Evolutionary conservation across 179 eudicot species (phyloP), one percentile per base, ranked within the genome.

Genomic region (Heliamphora pulchella): DNA sequence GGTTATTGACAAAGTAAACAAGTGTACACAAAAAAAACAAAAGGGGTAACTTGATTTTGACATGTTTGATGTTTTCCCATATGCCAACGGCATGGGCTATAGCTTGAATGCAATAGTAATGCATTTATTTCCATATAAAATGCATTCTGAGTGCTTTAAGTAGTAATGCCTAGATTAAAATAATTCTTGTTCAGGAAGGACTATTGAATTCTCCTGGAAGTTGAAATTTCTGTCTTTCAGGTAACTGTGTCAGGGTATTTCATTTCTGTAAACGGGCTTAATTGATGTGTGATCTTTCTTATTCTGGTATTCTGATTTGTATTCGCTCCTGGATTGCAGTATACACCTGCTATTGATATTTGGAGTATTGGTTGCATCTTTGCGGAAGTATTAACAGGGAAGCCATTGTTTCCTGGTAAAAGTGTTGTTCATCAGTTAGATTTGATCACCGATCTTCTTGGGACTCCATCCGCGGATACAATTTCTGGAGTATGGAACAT

Each of bases 361-460:
- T 94, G 98, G 98, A 90, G 98, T 84, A 86, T 93, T 66, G 98
- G 98, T 71, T 94, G 98, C 89, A 93, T 94, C 77, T 94, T 93
- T 85, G 98, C 95, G 0, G 97, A 93, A 88, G 93, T 94, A 43
- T 78, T 94, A 83, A 89, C 89, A 0, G 97, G 98, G 65, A 91
- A 91, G 85, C 98, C 97, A 66, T 84, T 94, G 74, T 94, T 94
- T 83, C 98, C 97, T n/a, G 97, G 98, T 69, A 94, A 91, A 89
- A 93, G 93, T 81, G 97, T 90, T n/a, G 93, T 90, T 69, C 98
- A 93, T 86, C 98, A 94, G 85, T 85, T 94, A 77, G 96, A 94
- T 81, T 81, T 93, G 82, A 94, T 94, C 73, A 94, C 97, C 14
- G 91, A 94, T 91, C 93, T 94, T 84, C 97, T 93, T 71, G 98